phyloP scores from a whole-genome alignment of 441 rosid genomes.

The Hura crepitans region DNA sequence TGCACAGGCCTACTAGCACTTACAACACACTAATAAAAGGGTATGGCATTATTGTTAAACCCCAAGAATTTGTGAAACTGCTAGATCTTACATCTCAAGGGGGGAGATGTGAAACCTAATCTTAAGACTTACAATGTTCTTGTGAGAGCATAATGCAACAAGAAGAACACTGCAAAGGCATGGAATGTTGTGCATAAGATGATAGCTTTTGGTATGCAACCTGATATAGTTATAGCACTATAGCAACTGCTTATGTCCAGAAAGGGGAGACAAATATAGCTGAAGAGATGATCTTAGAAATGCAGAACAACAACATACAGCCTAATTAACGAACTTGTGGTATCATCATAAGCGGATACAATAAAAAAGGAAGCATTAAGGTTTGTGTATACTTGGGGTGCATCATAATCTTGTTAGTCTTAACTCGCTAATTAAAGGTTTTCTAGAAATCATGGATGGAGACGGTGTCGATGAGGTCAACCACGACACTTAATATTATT shows the following conservation, averaged over 20 bases:
- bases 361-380: constrained; percentile 74
- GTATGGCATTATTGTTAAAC: constrained; percentile 66
- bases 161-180: constrained; percentile 58
- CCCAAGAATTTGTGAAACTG: constrained; percentile 66
- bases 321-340: constrained; percentile 85
- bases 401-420: constrained; percentile 81
- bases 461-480: constrained; percentile 80
- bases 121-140: constrained; percentile 77
- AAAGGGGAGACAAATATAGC: constrained; percentile 56
- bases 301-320: constrained; percentile 51
- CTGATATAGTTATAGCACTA: constrained; percentile 74
- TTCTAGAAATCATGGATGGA: constrained; percentile 50
- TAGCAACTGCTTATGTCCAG: constrained; percentile 73
- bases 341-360: constrained; percentile 66
- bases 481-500: background rate
- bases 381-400: constrained; percentile 64
- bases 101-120: constrained; percentile 58
- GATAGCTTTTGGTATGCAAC: constrained; percentile 58
- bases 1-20: constrained; percentile 74
- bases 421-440: constrained; percentile 81
- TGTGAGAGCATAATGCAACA: constrained; percentile 78
- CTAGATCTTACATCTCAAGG: constrained; percentile 54
- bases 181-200: constrained; percentile 70
- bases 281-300: constrained; percentile 66
- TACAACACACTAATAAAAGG: constrained; percentile 84